Evolutionary conservation across 441 rosid species (phyloP), one percentile per base, ranked within the genome.

Genomic region (Erysimum cheiri): DNA sequence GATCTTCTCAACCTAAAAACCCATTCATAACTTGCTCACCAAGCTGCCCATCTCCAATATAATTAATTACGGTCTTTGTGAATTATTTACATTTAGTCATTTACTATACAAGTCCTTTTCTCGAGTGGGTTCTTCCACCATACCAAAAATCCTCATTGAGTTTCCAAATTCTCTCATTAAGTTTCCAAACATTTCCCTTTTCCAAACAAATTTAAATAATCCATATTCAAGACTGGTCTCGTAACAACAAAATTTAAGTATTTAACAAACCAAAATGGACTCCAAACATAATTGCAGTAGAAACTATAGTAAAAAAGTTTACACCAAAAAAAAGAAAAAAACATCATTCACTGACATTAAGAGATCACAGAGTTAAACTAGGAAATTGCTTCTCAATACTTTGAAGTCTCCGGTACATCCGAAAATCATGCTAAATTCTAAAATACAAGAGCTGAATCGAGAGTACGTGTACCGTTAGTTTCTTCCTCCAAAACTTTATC

Each of bases 401-500:
- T 4, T 55, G 4, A 55, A 15, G 41, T 17, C 22, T 55, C 9
- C 4, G 2, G 10, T 35, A 33, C 53, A 48, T 2, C 19, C 31
- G 8, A 17, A 14, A 31, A 17, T 7, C 31, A 32, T 11, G 67
- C 54, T 46, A 62, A 15, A 29, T 15, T 6, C 41, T 62, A 47
- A 31, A 32, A 48, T 33, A 64, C 26, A 37, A 8, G 26, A 35
- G 29, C 26, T 26, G 67, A 11, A 29, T 14, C 0, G 0, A 29
- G 17, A 15, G n/a, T n/a, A n/a, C n/a, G 58, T 36, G 39, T 12
- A 28, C 40, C n/a, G 8, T 69, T 48, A 26, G 64, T 15, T 44
- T 63, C 47, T 39, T 47, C 17, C 35, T 37, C 39, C 6, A 35
- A 36, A 64, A 8, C 14, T n/a, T 9, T 71, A 93, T 79, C 95